These are phyloP conservation scores for Atkinsonella texensis DNA, from an alignment of 2,329 filamentous ascomycete species.

Conservation along the genomic window DNA sequence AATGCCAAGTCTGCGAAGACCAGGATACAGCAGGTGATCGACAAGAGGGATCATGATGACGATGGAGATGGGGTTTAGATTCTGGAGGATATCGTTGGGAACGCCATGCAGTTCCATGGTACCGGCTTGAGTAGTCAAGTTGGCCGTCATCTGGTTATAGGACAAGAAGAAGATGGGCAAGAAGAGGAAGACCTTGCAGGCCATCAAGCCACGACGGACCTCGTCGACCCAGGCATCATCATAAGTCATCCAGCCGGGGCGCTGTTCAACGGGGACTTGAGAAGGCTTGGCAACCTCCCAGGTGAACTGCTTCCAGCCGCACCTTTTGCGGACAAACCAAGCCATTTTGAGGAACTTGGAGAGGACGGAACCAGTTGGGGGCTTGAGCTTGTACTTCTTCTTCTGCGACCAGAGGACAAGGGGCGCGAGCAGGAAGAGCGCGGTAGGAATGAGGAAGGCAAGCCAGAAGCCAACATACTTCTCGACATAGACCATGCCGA, in stretches of 20 bases:
- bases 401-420: constrained; percentile 48
- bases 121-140: constrained; percentile 50
- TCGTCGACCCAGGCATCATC: constrained; percentile 78
- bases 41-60: constrained; percentile 64
- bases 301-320: constrained; percentile 51
- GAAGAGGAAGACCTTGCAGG: constrained; percentile 61
- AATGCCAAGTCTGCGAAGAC: constrained; percentile 49
- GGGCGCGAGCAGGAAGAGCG: constrained; percentile 51
- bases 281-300: constrained; percentile 62
- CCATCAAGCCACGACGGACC: constrained; percentile 55
- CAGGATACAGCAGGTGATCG: constrained; percentile 58
- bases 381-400: constrained; percentile 46
- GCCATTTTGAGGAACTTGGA: constrained; percentile 54
- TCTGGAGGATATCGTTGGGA: constrained; percentile 67
- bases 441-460: constrained; percentile 54
- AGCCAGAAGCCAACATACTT: constrained; percentile 69
- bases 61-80: constrained; percentile 63
- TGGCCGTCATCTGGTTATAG: constrained; percentile 49
- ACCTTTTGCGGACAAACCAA: constrained; percentile 48
- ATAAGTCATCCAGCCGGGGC: constrained; percentile 67
- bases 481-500: constrained; percentile 58
- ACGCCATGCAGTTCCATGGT: constrained; percentile 57
- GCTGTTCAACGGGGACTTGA: constrained; percentile 38
- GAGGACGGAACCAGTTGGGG: constrained; percentile 61
- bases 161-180: constrained; percentile 51